Evolutionary conservation across 75 land plant species (phyloP).

Genomic region (Sequoia sempervirens): DNA sequence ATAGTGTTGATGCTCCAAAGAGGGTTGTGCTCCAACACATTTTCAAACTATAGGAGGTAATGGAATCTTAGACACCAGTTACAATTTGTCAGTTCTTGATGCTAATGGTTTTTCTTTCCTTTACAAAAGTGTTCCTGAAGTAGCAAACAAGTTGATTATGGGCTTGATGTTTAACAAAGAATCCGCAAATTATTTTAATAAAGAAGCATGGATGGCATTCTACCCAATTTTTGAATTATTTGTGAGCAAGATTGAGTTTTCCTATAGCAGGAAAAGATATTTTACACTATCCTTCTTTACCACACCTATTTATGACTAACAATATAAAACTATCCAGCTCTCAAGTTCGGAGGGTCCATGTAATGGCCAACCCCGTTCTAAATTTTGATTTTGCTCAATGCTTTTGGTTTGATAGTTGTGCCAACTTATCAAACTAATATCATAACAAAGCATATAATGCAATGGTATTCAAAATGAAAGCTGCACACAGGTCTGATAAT

Average conservation of each 20-base stretch:
- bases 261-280: conserved; percentile 26
- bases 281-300: conserved; percentile 30
- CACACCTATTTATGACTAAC: conserved; percentile 22
- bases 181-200: background rate
- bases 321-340: conserved; percentile 8
- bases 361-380: no score
- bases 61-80: conserved; percentile 44
- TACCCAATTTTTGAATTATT: conserved; percentile 69
- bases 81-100: conserved; percentile 75
- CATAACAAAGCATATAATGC: no score
- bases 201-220: conserved; percentile 12
- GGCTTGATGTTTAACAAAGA: conserved; percentile 25
- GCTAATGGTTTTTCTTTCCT: conserved; percentile 76
- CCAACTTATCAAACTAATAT: no score
- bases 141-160: conserved; percentile 34
- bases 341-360: conserved; percentile 35
- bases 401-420: no score
- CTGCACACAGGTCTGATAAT: no score
- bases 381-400: no score
- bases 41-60: conserved; percentile 32
- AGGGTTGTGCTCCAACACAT: conserved; percentile 81
- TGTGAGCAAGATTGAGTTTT: conserved; percentile 44
- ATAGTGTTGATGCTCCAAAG: conserved; percentile 75
- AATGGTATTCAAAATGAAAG: no score
- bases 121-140: conserved; percentile 76